Conservation (phyloP, 2,329 filamentous ascomycete species). For the Trichoderma atrobrunneum region DNA sequence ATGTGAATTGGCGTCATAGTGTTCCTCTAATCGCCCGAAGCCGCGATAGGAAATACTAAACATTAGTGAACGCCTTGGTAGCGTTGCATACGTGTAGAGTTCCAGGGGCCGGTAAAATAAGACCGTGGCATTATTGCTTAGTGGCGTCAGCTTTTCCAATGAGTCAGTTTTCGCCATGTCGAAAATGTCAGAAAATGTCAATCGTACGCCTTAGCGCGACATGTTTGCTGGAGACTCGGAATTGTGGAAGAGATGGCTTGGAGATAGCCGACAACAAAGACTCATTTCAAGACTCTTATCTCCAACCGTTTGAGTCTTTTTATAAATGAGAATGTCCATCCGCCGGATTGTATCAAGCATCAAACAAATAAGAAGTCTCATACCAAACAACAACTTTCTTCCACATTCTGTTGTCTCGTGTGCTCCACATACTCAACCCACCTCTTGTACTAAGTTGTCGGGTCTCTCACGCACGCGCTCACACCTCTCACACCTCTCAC, state of each 20-base stretch:
- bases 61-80: background rate
- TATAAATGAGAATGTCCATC: background rate
- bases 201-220: slow-evolving; percentile 4
- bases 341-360: background rate
- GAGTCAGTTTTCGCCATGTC: slow-evolving; percentile 1
- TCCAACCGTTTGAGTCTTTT: background rate
- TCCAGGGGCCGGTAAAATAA: background rate
- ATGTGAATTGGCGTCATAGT: background rate
- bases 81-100: background rate
- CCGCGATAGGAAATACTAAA: background rate
- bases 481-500: background rate
- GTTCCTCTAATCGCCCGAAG: background rate
- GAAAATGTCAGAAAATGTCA: slow-evolving; percentile 16
- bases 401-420: background rate
- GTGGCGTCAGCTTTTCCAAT: slow-evolving; percentile 1
- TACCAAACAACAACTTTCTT: background rate
- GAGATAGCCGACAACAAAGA: background rate
- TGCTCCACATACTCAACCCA: background rate
- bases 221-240: background rate
- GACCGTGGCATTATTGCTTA: background rate
- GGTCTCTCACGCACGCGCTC: background rate
- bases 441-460: background rate
- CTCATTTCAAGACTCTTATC: background rate
- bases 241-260: background rate
- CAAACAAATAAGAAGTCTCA: background rate